Percentiles rank a stretch among this genome's conserved stretches.
These are phyloP conservation scores for Earliella scabrosa DNA, from an alignment of 1,284 basidiomycete genomes.

Conservation along the genomic window DNA sequence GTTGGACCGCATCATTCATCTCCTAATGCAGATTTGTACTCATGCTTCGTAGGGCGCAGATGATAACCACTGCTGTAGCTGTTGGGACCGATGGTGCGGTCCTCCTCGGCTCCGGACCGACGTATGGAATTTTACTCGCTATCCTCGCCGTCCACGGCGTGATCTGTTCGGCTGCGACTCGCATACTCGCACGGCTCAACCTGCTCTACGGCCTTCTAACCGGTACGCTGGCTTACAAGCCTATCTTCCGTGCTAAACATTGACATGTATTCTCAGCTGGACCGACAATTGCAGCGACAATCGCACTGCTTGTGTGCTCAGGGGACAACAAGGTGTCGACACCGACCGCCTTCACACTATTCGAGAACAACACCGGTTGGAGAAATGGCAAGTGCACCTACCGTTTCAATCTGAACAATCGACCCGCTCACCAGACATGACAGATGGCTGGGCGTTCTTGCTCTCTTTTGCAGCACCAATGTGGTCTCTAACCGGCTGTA, in stretches of 20 bases:
- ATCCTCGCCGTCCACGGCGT: constrained; percentile 65
- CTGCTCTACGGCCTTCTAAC: constrained; percentile 68
- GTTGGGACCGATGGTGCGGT: constrained; percentile 58
- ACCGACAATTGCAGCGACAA: constrained; percentile 54
- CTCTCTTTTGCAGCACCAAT: constrained; percentile 74
- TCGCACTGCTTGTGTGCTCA: constrained; percentile 60
- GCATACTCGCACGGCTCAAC: constrained; percentile 65
- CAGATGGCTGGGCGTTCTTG: constrained; percentile 76
- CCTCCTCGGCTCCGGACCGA: constrained; percentile 56
- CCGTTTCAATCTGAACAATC: constrained; percentile 5
- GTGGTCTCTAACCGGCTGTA: constrained; percentile 80
- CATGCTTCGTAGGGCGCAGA: constrained; percentile 52
- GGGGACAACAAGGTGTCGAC: constrained; percentile 63
- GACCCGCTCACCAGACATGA: neutral
- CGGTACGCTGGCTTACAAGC: too few species aligned
- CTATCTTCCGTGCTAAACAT: too few species aligned
- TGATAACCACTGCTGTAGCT: constrained; percentile 73
- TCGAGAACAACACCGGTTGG: constrained; percentile 78
- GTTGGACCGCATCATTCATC: constrained; percentile 16
- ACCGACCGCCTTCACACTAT: constrained; percentile 66
- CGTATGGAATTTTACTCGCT: constrained; percentile 65
- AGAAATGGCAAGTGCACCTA: constrained; percentile 45
- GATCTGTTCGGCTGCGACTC: constrained; percentile 74
- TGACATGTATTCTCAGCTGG: constrained; percentile 18
- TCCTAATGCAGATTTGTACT: neutral